A percentile compares a stretch with the other conserved stretches of the same genome.
These are phyloP conservation scores for Amyloporia xantha DNA, from an alignment of 768 basidiomycete genomes.

Conservation along the genomic window DNA sequence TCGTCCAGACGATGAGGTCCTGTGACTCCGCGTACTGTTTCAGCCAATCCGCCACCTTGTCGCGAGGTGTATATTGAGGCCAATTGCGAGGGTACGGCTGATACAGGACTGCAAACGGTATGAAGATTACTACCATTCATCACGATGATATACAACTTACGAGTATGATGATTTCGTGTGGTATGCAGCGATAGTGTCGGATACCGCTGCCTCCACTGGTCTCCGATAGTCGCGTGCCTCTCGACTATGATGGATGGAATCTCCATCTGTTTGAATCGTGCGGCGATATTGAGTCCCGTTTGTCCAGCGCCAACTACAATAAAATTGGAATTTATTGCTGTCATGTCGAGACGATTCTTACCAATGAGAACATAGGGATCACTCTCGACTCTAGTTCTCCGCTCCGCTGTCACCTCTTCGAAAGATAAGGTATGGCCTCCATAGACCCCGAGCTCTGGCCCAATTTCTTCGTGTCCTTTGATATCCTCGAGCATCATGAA, in stretches of 20 bases:
- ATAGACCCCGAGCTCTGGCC: constrained; percentile 26
- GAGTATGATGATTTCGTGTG: constrained; percentile 1
- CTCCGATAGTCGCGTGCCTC: constrained; percentile 28
- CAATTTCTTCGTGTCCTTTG: constrained; percentile 29
- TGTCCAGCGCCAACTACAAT: constrained; percentile 38
- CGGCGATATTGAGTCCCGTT: constrained; percentile 35
- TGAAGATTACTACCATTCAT: background rate
- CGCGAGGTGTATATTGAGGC: constrained; percentile 35
- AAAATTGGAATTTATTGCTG: too few species aligned
- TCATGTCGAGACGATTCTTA: constrained; percentile 14
- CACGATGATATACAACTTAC: constrained; percentile 5
- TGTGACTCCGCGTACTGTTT: constrained; percentile 35
- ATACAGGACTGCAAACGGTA: constrained; percentile 30
- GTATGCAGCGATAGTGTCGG: constrained; percentile 35
- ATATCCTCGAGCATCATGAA: constrained; percentile 18
- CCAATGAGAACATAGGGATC: constrained; percentile 35
- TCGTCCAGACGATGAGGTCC: constrained; percentile 40
- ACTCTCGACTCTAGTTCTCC: constrained; percentile 30
- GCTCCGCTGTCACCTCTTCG: constrained; percentile 16
- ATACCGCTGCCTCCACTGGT: constrained; percentile 39
- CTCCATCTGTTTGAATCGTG: constrained; percentile 35
- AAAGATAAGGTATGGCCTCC: constrained; percentile 31
- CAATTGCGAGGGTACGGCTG: constrained; percentile 32
- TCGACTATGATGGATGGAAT: constrained; percentile 35
- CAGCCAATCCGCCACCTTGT: constrained; percentile 39